Percentiles rank a stretch among this genome's conserved stretches.
Conservation (phyloP, 2,329 filamentous ascomycete genomes). For the Colletotrichum orchidophilum region DNA sequence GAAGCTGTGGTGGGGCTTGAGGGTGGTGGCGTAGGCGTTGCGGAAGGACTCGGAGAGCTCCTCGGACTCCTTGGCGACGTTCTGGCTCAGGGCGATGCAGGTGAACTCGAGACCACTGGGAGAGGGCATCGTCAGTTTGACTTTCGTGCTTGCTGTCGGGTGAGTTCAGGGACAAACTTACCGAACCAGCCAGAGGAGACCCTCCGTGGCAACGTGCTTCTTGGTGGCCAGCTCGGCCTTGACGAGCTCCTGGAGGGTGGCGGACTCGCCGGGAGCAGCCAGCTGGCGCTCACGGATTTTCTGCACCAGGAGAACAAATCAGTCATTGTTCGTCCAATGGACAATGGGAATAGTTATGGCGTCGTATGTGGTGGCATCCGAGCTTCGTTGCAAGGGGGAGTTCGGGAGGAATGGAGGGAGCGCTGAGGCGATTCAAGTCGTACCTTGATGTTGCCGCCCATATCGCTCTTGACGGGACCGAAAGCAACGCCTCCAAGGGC, state of each 20-base stretch:
- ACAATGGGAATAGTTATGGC: background rate
- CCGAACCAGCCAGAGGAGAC: slow-evolving; percentile 90
- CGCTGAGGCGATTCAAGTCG: slow-evolving; percentile 30
- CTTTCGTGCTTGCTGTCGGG: background rate
- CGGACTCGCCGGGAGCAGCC: slow-evolving; percentile 80
- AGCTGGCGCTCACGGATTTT: slow-evolving; percentile 89
- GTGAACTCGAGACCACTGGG: slow-evolving; percentile 92
- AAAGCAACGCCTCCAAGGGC: slow-evolving; percentile 79
- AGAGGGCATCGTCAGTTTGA: background rate
- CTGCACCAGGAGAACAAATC: slow-evolving; percentile 52
- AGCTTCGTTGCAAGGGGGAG: background rate
- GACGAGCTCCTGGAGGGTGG: slow-evolving; percentile 85
- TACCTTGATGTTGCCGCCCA: slow-evolving; percentile 92
- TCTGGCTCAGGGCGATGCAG: slow-evolving; percentile 81
- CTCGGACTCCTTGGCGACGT: slow-evolving; percentile 72
- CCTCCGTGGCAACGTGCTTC: slow-evolving; percentile 89
- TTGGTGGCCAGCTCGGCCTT: slow-evolving; percentile 88
- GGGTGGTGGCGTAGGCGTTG: slow-evolving; percentile 81
- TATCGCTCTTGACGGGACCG: slow-evolving; percentile 89
- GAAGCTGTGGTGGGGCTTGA: slow-evolving; percentile 94
- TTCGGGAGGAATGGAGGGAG: slow-evolving; percentile 16
- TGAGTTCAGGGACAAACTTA: slow-evolving; percentile 51
- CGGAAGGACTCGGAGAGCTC: slow-evolving; percentile 91
- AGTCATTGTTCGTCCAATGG: background rate
- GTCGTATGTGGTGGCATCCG: background rate